Evolutionary conservation across 2,329 filamentous ascomycete species (phyloP).

Genomic region (Bimuria novae-zelandiae): DNA sequence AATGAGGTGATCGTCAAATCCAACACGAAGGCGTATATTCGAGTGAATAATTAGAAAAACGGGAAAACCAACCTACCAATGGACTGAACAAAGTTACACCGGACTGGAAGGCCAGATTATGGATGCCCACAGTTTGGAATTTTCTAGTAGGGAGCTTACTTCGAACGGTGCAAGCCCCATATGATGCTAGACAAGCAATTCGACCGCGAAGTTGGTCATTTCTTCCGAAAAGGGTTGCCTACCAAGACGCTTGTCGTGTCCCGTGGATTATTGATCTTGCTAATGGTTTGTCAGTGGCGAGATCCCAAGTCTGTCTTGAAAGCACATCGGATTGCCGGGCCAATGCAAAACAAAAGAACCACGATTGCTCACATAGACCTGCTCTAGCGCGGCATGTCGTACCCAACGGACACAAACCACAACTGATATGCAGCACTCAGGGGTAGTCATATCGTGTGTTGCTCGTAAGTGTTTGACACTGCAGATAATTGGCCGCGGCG

Average conservation of each 20-base stretch:
- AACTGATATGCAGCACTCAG: slow-evolving; percentile 37
- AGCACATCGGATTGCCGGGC: slow-evolving; percentile 14
- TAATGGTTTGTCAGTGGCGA: slow-evolving; percentile 14
- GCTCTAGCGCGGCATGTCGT: slow-evolving; percentile 31
- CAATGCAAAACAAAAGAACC: slow-evolving; percentile 20
- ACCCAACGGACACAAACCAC: slow-evolving; percentile 41
- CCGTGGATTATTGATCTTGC: background rate
- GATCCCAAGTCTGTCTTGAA: slow-evolving; percentile 16
- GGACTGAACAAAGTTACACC: too few relatives aligned
- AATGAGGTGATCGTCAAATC: too few relatives aligned
- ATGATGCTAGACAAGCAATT: background rate
- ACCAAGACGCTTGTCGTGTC: background rate
- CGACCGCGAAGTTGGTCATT: background rate
- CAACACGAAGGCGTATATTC: too few relatives aligned
- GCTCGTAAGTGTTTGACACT: slow-evolving; percentile 6
- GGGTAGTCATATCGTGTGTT: slow-evolving; percentile 18
- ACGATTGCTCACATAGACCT: slow-evolving; percentile 29
- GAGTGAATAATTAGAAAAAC: too few relatives aligned
- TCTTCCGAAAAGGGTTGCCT: background rate
- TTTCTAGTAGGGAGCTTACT: background rate
- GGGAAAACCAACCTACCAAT: too few relatives aligned
- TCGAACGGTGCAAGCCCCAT: background rate
- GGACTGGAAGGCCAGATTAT: background rate
- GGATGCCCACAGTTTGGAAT: background rate
- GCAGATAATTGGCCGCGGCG: slow-evolving; percentile 26